Percentiles rank a stretch among this genome's conserved stretches.
These are phyloP conservation scores for Pisolithus sp. DNA, from an alignment of 768 basidiomycete species.

Conservation along the genomic window DNA sequence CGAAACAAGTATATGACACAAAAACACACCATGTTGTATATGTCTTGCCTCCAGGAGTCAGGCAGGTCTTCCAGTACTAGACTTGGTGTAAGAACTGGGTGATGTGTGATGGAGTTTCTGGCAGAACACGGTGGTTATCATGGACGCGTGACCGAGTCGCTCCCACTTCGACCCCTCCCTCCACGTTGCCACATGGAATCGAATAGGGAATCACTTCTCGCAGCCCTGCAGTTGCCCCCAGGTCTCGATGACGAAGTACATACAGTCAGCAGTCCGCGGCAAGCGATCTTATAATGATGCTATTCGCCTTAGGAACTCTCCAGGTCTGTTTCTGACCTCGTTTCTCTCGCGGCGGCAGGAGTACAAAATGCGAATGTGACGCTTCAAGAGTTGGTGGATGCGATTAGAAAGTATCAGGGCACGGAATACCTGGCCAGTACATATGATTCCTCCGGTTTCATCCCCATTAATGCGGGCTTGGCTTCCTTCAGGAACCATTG, in stretches of 20 bases:
- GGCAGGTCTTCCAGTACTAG: no score
- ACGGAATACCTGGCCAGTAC: constrained; percentile 15
- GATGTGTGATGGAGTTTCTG: no score
- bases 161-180: no score
- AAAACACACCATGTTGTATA: no score
- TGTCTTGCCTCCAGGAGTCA: no score
- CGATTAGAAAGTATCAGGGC: constrained; percentile 10
- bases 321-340: constrained; percentile 12
- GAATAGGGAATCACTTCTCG: constrained; percentile 9
- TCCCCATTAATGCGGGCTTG: neutral
- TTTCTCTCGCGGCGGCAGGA: constrained; percentile 10
- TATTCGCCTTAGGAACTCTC: constrained; percentile 13
- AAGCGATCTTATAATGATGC: neutral
- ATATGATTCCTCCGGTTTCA: neutral
- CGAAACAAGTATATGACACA: no score
- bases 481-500: constrained; percentile 32
- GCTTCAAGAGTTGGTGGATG: constrained; percentile 14
- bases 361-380: constrained; percentile 3
- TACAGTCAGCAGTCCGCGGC: neutral
- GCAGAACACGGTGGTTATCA: no score
- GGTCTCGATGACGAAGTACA: constrained; percentile 22
- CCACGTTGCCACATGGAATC: constrained; percentile 3
- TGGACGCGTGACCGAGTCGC: no score
- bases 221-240: constrained; percentile 12
- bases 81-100: no score